phyloP scores from a whole-genome alignment of 1,284 basidiomycete genomes.

The Tilletiopsis washingtonensis region DNA sequence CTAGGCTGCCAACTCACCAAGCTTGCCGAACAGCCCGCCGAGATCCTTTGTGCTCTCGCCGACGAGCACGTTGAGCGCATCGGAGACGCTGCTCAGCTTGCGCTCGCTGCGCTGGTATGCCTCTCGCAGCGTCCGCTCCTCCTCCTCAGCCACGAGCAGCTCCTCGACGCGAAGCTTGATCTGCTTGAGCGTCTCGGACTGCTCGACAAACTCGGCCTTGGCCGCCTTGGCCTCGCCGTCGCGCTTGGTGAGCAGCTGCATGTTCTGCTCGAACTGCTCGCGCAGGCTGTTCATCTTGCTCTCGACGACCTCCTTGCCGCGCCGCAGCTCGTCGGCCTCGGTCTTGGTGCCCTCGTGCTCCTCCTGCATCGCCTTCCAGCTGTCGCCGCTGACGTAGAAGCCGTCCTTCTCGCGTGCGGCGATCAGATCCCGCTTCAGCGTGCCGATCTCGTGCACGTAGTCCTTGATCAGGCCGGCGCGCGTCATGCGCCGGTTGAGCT shows the following conservation, averaged over 20 bases:
- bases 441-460: conserved; percentile 89
- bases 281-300: conserved; percentile 37
- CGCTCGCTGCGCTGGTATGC: conserved; percentile 70
- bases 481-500: conserved; percentile 88
- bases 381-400: conserved; percentile 36
- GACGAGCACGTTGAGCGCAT: conserved; percentile 60
- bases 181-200: conserved; percentile 14
- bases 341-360: conserved; percentile 28
- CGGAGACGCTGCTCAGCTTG: conserved; percentile 63
- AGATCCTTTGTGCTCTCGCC: conserved; percentile 66
- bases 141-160: conserved; percentile 20
- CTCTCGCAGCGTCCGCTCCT: conserved; percentile 58
- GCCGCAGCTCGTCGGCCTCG: conserved; percentile 28
- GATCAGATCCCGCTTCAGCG: conserved; percentile 79
- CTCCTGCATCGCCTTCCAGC: conserved; percentile 30
- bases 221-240: conserved; percentile 28
- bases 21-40: conserved; percentile 68
- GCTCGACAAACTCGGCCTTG: conserved; percentile 22
- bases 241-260: conserved; percentile 38
- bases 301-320: conserved; percentile 35
- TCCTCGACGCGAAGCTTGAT: conserved; percentile 18
- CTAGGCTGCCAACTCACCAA: conserved; percentile 44
- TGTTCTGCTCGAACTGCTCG: conserved; percentile 46
- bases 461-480: conserved; percentile 87
- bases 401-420: conserved; percentile 43